Base-by-base conservation (phyloP, 352 stramenopile genomes). In the Pythium angustatum region DNA sequence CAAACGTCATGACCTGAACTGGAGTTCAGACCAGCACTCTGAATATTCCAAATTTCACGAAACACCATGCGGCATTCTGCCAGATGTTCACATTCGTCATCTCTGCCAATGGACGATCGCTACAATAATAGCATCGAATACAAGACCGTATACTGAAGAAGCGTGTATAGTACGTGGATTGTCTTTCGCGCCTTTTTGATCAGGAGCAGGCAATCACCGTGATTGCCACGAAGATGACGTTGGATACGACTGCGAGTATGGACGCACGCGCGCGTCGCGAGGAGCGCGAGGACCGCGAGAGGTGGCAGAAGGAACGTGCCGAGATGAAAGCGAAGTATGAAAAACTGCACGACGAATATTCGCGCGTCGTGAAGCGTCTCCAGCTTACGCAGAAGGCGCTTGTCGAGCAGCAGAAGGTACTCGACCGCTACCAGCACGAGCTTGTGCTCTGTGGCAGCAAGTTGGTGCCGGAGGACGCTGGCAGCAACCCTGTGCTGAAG, bases 371-470 rank as follows among this genome's bases (percentile, higher is more conserved):
- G 8, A 86, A 77, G 57, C 72, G 79, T 30, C 89, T 90, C 61
- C 82, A 85, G 57, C 61, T 90, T 24, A 69, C 90, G 28, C 80
- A 94, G 56, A 64, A 71, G 47, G 83, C 81, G 36, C 61, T 92
- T 12, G 72, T 77, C 33, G 69, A 87, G 58, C 85, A 94, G 56
- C 85, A 94, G 64, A 69, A 76, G n/a, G 51, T 93, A 58, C 49
- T 94, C 21, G 79, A 94, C 44, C 75, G 76, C 21, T 91, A 92
- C 54, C 79, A 94, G 49, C 59, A 65, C 36, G 76, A 69, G 31
- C 54, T 94, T 12, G 31, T 41, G 11, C 48, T 27, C 4, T 44
- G 43, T 27, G 64, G 45, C 15, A 52, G 63, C 9, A n/a, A 38
- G 12, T 10, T 58, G 12, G 3, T 22, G 3, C 40, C n/a, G 5